Percentiles rank a stretch among this genome's conserved stretches.
Conservation (phyloP, 2,329 filamentous ascomycete genomes). For the Dothiorella sarmentorum region DNA sequence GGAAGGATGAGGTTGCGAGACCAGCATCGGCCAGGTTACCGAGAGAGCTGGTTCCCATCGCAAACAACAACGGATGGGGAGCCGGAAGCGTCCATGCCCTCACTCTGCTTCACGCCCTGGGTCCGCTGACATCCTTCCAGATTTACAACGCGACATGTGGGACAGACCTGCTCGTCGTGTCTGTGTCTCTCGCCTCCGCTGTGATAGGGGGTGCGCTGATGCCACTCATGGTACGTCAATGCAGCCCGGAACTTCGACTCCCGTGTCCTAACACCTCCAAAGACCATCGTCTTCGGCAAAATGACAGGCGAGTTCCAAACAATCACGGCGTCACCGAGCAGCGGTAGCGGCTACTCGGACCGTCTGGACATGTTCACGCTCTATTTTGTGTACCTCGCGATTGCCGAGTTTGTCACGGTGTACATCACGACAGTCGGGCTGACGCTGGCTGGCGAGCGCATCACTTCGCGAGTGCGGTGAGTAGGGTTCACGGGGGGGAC, state of each 20-base stretch:
- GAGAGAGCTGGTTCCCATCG: too few relatives aligned
- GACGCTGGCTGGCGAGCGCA: constrained; percentile 56
- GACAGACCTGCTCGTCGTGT: neutral
- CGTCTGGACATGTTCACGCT: constrained; percentile 33
- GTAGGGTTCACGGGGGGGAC: neutral
- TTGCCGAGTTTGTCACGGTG: constrained; percentile 21
- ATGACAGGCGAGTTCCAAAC: constrained; percentile 31
- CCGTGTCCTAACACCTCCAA: too few relatives aligned
- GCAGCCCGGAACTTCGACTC: too few relatives aligned
- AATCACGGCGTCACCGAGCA: constrained; percentile 31
- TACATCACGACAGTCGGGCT: constrained; percentile 72
- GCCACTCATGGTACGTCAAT: constrained; percentile 41
- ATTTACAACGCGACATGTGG: neutral
- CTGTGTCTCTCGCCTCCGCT: constrained; percentile 25
- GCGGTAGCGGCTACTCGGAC: constrained; percentile 25
- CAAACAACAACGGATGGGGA: too few relatives aligned
- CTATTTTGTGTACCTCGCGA: constrained; percentile 39
- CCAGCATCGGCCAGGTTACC: too few relatives aligned
- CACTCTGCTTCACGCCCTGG: too few relatives aligned
- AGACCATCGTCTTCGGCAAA: constrained; percentile 35
- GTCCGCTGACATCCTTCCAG: too few relatives aligned
- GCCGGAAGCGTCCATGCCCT: too few relatives aligned
- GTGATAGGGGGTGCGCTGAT: constrained; percentile 32
- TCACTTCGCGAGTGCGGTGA: constrained; percentile 41
- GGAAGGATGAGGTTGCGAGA: too few relatives aligned